These are phyloP conservation scores for Panicum virgatum DNA, from an alignment of 202 grass and related monocot genomes.

Conservation along the genomic window DNA sequence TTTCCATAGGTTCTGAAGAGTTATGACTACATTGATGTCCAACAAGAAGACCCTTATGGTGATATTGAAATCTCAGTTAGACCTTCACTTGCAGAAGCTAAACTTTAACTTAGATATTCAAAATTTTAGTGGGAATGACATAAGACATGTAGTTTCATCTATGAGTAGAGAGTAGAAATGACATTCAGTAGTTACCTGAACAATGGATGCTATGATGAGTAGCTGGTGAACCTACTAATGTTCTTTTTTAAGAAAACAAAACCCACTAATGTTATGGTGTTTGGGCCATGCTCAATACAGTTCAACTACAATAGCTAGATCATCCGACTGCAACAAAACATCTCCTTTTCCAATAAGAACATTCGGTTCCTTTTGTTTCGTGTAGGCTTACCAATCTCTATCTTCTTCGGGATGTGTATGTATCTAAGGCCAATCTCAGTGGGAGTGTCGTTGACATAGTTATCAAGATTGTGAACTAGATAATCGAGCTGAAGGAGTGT, in stretches of 20 bases:
- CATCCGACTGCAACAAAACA: too few relatives aligned
- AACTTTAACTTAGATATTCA: conserved; percentile 44
- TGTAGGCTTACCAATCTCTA: too few relatives aligned
- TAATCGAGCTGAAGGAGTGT: too few relatives aligned
- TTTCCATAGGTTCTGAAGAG: conserved; percentile 72
- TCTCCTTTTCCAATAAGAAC: too few relatives aligned
- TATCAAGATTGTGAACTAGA: too few relatives aligned
- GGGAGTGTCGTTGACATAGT: too few relatives aligned
- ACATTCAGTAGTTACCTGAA: neutral
- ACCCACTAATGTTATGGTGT: neutral
- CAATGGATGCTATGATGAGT: neutral
- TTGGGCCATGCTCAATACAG: too few relatives aligned
- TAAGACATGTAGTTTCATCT: neutral
- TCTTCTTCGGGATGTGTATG: too few relatives aligned
- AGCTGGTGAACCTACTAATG: neutral
- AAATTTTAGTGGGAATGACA: neutral
- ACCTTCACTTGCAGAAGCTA: conserved; percentile 48
- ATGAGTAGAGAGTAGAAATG: neutral
- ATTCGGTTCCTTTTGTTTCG: too few relatives aligned
- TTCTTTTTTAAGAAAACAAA: neutral
- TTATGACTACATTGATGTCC: conserved; percentile 62
- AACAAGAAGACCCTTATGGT: conserved; percentile 69
- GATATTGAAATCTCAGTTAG: conserved; percentile 73
- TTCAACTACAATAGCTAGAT: too few relatives aligned
- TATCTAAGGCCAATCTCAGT: too few relatives aligned